Conservation (phyloP, 352 stramenopile genomes). For the Globisporangium middletonii region DNA sequence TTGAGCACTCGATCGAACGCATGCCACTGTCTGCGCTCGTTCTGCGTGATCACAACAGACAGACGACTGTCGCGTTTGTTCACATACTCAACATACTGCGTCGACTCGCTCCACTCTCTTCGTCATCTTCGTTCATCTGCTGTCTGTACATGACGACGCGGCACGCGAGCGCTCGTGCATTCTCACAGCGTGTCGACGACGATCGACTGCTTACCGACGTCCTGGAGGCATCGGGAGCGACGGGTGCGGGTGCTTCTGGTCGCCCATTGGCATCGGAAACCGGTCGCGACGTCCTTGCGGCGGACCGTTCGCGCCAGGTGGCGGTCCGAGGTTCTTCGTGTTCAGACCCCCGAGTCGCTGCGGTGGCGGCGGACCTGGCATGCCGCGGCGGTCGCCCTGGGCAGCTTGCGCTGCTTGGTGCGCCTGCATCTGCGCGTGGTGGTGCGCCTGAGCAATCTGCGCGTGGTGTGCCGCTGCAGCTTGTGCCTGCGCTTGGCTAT, state of each 20-base stretch:
- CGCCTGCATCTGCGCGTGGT: conserved; percentile 15
- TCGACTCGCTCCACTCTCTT: not conserved
- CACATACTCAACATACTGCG: too few relatives aligned
- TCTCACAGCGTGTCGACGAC: not conserved
- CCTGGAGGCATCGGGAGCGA: conserved; percentile 62
- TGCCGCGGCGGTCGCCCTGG: conserved; percentile 49
- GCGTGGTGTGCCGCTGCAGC: conserved; percentile 57
- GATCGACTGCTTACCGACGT: conserved; percentile 37
- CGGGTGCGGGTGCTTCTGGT: conserved; percentile 65
- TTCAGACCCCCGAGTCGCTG: conserved; percentile 64
- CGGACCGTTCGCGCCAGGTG: conserved; percentile 25
- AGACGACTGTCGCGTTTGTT: too few relatives aligned
- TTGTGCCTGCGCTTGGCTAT: conserved; percentile 57
- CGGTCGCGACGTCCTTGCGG: conserved; percentile 45
- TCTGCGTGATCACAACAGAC: too few relatives aligned
- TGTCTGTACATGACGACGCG: not conserved
- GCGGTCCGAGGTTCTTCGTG: conserved; percentile 63
- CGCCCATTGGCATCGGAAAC: conserved; percentile 68
- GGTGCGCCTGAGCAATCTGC: conserved; percentile 28
- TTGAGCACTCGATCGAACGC: too few relatives aligned
- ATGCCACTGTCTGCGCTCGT: too few relatives aligned
- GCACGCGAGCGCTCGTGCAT: too few relatives aligned
- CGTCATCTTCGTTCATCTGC: not conserved
- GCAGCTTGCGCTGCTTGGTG: conserved; percentile 20
- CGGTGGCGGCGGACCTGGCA: conserved; percentile 41